Evolutionary conservation across 2,329 filamentous ascomycete species (phyloP).

Genomic region (Xylariaceae sp.): DNA sequence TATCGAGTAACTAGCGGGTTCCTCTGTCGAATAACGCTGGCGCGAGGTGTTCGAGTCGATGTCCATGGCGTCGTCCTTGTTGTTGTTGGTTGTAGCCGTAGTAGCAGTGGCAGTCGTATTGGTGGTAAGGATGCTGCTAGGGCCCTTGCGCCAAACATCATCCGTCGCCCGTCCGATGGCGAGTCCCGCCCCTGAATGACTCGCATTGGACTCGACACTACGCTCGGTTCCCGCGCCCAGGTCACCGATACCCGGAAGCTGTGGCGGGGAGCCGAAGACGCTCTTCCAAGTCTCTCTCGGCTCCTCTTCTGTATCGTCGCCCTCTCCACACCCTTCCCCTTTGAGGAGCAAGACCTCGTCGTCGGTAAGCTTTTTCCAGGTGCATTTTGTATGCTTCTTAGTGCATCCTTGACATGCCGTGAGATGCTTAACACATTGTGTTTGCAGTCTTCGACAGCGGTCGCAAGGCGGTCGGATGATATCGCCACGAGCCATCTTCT

Average conservation of each 20-base stretch:
- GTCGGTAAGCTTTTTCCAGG: conserved; percentile 75
- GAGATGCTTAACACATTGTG: conserved; percentile 78
- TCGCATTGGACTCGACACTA: conserved; percentile 22
- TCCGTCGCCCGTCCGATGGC: conserved; percentile 28
- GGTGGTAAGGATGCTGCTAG: conserved; percentile 17
- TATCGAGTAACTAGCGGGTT: conserved; percentile 18
- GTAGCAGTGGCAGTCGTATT: too few relatives aligned
- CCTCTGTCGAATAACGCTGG: conserved; percentile 18
- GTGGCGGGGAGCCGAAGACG: conserved; percentile 22
- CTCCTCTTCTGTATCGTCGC: conserved; percentile 31
- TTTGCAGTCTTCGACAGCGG: conserved; percentile 70
- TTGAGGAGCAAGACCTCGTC: conserved; percentile 51
- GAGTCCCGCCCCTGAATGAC: conserved; percentile 24
- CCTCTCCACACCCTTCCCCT: conserved; percentile 28
- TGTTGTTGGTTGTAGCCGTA: not conserved
- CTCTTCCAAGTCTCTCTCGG: conserved; percentile 22
- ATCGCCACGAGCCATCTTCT: conserved; percentile 68
- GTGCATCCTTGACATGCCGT: conserved; percentile 85
- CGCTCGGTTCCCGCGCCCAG: conserved; percentile 23
- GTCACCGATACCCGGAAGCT: conserved; percentile 20
- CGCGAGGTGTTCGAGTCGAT: conserved; percentile 27
- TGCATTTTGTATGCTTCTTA: conserved; percentile 84
- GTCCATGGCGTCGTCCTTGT: conserved; percentile 30
- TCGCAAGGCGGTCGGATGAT: conserved; percentile 78
- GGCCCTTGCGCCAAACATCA: conserved; percentile 32